phyloP scores from a whole-genome alignment of 1,139 yeast species.

The Casaregolazyma suthepensis region DNA sequence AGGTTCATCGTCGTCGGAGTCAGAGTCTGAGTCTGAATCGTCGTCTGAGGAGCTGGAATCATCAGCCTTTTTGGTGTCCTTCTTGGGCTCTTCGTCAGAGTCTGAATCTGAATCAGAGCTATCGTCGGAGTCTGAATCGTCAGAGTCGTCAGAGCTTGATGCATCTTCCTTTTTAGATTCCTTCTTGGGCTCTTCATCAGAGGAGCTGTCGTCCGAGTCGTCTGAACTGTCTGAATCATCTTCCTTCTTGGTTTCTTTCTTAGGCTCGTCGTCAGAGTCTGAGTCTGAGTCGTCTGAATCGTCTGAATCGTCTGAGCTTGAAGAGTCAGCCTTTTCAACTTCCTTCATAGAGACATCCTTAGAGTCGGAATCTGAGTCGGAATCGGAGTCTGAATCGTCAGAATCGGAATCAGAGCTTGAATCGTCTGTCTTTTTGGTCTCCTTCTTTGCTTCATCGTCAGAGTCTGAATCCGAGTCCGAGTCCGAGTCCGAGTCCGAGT shows the following conservation, averaged over 20 bases:
- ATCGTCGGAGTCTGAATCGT: slow-evolving; percentile 22
- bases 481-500: too few relatives aligned
- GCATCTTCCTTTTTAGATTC: slow-evolving; percentile 23
- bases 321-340: too few relatives aligned
- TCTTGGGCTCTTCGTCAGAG: slow-evolving; percentile 26
- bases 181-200: slow-evolving; percentile 17
- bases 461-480: too few relatives aligned
- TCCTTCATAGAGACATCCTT: too few relatives aligned
- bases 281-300: too few relatives aligned
- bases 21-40: slow-evolving; percentile 4
- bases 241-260: too few relatives aligned
- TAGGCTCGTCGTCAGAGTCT: too few relatives aligned
- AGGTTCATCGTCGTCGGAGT: slow-evolving; percentile 16
- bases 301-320: too few relatives aligned
- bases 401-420: slow-evolving; percentile 16
- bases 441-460: too few relatives aligned
- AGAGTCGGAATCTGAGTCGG: slow-evolving; percentile 27
- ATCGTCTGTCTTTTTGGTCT: too few relatives aligned
- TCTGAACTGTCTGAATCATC: too few relatives aligned
- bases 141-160: slow-evolving; percentile 17
- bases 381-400: slow-evolving; percentile 18
- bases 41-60: slow-evolving; percentile 28
- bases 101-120: slow-evolving; percentile 28
- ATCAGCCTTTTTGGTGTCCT: slow-evolving; percentile 32
- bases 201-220: too few relatives aligned